Base-by-base conservation (phyloP, 2,329 filamentous ascomycete genomes). In the Fusarium guadeloupense region DNA sequence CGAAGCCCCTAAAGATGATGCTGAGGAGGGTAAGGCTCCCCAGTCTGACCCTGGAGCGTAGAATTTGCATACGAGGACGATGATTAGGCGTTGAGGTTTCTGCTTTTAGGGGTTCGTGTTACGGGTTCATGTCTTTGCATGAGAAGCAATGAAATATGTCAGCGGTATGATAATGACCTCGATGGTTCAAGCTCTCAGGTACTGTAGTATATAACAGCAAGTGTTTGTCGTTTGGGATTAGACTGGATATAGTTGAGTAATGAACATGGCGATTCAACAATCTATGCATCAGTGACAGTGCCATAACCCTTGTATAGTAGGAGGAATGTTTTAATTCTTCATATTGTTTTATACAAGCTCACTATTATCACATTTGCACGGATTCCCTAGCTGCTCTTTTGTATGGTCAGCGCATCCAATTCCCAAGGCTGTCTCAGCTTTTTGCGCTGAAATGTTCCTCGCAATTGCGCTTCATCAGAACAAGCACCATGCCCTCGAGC, bases 1-100 rank as follows among this genome's bases (percentile, higher is more conserved):
- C 3, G 88, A 84, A 73, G 82, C 82, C 21, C 79, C 82, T 35
- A 77, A 82, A 2, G 81, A 80, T 5, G 77, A 78, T 4, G 78
- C 79, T 38, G 67, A 64, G 6, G 79, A 78, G 7, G 73, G 40
- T 9, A 55, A 66, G 26, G 57, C 68, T 23, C 62, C 69, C 2
- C 71, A 71, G 40, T 80, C 86, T 73, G 80, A 86, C 65, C 82
- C 84, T 0, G 74, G 66, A 13, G 74, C 75, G 10, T 77, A 61
- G 44, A 13, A 34, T 58, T 43, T 44, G 37, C n/a, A 48, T 58
- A 49, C 28, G 19, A 39, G 33, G 30, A 50, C 34, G 42, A 34
- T 25, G 37, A 51, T 37, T 46, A 39, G 64, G 62, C 41, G 52
- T 52, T 55, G n/a, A 25, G 39, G 37, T 48, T 55, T 59, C 39